Evolutionary conservation across 75 land plant genomes (phyloP), one percentile per base, ranked within the genome.

Genomic region (Pseudotsuga menziesii): DNA sequence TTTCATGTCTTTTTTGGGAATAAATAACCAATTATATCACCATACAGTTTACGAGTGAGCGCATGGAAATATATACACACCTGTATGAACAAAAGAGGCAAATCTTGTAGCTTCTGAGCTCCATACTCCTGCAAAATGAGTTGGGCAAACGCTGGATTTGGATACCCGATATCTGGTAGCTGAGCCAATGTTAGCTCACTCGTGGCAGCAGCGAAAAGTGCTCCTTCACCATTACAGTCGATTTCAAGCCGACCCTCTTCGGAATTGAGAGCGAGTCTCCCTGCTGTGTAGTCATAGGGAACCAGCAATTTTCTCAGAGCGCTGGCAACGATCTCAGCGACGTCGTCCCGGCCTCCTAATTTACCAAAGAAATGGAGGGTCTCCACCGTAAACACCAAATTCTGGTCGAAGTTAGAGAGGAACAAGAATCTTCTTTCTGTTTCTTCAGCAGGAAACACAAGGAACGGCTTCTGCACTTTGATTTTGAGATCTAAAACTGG

Each of bases 321-420:
- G 29, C 63, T 61, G 54, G 35, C 67, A 29, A 67, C 71, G 2
- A 11, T 39, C 39, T 67, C 22, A 16, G 71, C 71, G 9, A 67
- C 71, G 20, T 67, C 71, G 4, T 66, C 70, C 35, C n/a, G n/a
- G n/a, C n/a, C n/a, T n/a, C 20, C 48, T 67, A 3, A 22, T 19
- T 39, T 39, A 39, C 44, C 48, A 79, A 88, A 92, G 88, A 88
- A 87, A 78, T 89, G 89, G 48, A 90, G 52, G 5, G 88, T 88
- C 58, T 88, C 88, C 22, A 89, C 88, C 6, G 74, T 69, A 78
- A 87, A 88, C 36, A 84, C 83, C 56, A 92, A 75, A 39, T 85
- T 78, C 74, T 88, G 87, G 78, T 90, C 92, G n/a, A 88, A 82
- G 78, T 90, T 90, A 19, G 90, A 80, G n/a, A 90, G 86, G 81